Evolutionary conservation across 345 rosid genomes (phyloP).

Genomic region (Citrus unshiu): DNA sequence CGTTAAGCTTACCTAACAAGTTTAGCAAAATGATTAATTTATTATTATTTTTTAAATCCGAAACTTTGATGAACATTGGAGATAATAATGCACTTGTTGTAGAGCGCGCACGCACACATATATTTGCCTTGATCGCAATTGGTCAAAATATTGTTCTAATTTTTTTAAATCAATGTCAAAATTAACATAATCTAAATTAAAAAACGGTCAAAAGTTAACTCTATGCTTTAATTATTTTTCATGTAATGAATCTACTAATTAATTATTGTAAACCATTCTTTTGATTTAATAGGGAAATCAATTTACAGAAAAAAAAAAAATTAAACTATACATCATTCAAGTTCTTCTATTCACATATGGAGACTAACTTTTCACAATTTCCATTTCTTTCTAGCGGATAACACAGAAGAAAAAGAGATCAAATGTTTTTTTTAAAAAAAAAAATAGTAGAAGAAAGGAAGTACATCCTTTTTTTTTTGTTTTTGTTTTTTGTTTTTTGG

Average conservation of each 20-base stretch:
- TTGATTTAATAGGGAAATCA: neutral
- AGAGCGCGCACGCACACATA: neutral
- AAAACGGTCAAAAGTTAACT: too few relatives aligned
- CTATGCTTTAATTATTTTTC: too few relatives aligned
- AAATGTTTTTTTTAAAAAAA: neutral
- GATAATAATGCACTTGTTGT: neutral
- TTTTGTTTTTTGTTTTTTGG: neutral
- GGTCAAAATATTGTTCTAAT: neutral
- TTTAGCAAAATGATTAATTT: too few relatives aligned
- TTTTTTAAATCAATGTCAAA: neutral
- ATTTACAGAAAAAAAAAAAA: conserved; percentile 2
- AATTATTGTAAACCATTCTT: neutral
- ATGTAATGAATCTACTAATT: too few relatives aligned
- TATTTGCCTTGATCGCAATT: neutral
- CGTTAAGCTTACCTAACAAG: too few relatives aligned
- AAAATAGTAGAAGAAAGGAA: too few relatives aligned
- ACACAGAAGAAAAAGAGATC: neutral
- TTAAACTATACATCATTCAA: neutral
- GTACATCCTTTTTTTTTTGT: too few relatives aligned
- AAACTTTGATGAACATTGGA: neutral
- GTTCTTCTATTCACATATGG: neutral
- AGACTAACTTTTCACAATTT: neutral
- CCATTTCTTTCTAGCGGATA: conserved; percentile 2
- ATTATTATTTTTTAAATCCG: neutral
- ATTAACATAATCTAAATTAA: neutral